A percentile compares a stretch with the other conserved stretches of the same genome.
Evolutionary conservation across 2,329 filamentous ascomycete species (phyloP).

Genomic region (Cladobotryum mycophilum): DNA sequence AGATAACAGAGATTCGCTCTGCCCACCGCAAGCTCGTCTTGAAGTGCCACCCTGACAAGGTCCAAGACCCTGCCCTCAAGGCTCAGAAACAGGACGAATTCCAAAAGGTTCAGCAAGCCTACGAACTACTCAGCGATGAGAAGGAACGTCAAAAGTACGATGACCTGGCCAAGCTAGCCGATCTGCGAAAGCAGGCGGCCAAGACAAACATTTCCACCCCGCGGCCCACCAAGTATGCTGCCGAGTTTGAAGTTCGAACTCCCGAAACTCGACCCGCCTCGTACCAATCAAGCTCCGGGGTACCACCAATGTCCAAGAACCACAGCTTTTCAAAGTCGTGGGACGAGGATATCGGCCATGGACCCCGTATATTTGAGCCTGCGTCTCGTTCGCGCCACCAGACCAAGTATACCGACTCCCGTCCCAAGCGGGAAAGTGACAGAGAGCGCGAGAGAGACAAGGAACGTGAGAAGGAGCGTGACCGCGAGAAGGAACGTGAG

Average conservation of each 20-base stretch:
- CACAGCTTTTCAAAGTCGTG: slow-evolving; percentile 37
- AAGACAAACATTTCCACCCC: slow-evolving; percentile 39
- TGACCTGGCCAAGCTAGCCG: slow-evolving; percentile 61
- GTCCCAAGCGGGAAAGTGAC: slow-evolving; percentile 38
- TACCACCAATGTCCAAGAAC: slow-evolving; percentile 26
- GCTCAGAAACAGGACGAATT: slow-evolving; percentile 79
- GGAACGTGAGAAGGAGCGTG: slow-evolving; percentile 27
- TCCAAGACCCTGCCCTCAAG: slow-evolving; percentile 71
- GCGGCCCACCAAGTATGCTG: slow-evolving; percentile 30
- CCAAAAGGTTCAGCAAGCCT: slow-evolving; percentile 86
- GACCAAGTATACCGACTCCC: slow-evolving; percentile 41
- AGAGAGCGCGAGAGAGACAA: slow-evolving; percentile 31
- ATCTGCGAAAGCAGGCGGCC: slow-evolving; percentile 51
- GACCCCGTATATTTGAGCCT: slow-evolving; percentile 38
- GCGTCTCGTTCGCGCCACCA: slow-evolving; percentile 36
- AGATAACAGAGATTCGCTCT: slow-evolving; percentile 64
- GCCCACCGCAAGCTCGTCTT: slow-evolving; percentile 82
- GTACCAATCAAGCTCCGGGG: slow-evolving; percentile 31
- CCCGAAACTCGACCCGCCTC: slow-evolving; percentile 42
- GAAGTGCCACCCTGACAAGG: slow-evolving; percentile 87
- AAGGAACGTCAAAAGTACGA: slow-evolving; percentile 69
- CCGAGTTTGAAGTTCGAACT: slow-evolving; percentile 43
- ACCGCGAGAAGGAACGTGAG: slow-evolving; percentile 30
- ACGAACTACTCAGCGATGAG: slow-evolving; percentile 82
- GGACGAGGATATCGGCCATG: slow-evolving; percentile 39